phyloP scores from a whole-genome alignment of 306 rosid species.

The Cicer yamashitae region DNA sequence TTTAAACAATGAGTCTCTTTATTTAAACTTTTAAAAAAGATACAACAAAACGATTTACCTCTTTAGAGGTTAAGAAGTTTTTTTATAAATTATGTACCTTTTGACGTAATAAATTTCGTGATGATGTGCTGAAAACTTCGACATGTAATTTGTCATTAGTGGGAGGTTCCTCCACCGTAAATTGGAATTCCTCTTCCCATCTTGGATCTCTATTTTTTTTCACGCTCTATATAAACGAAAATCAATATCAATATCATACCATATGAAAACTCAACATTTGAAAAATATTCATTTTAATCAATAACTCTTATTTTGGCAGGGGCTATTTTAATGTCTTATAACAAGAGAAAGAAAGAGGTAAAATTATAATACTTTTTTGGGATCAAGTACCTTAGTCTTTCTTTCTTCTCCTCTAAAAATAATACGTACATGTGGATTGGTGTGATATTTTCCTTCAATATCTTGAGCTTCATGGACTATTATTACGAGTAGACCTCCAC shows the following conservation, averaged over 20 bases:
- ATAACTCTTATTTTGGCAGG: too few relatives aligned
- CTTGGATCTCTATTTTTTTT: constrained; percentile 91
- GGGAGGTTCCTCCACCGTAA: constrained; percentile 78
- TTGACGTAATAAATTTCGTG: constrained; percentile 70
- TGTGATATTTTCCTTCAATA: constrained; percentile 85
- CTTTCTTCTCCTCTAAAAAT: constrained; percentile 80
- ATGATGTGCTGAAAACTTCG: constrained; percentile 83
- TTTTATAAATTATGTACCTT: constrained; percentile 55
- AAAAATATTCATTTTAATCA: too few relatives aligned
- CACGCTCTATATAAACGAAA: constrained; percentile 50
- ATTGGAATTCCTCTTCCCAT: constrained; percentile 88
- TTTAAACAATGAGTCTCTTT: neutral
- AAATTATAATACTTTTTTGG: neutral
- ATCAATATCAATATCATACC: neutral
- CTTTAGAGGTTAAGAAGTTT: neutral
- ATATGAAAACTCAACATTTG: too few relatives aligned
- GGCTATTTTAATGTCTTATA: too few relatives aligned
- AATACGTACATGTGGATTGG: constrained; percentile 76
- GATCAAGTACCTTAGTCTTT: constrained; percentile 71
- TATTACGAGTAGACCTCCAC: constrained; percentile 79
- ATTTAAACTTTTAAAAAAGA: neutral
- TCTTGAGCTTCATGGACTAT: constrained; percentile 85
- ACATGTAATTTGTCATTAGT: constrained; percentile 72
- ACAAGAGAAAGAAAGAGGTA: too few relatives aligned
- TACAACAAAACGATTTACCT: neutral